A percentile compares a stretch with the other conserved stretches of the same genome.
These are phyloP conservation scores for Lanmaoa pseudosensibilis DNA, from an alignment of 768 basidiomycete species.

Conservation along the genomic window DNA sequence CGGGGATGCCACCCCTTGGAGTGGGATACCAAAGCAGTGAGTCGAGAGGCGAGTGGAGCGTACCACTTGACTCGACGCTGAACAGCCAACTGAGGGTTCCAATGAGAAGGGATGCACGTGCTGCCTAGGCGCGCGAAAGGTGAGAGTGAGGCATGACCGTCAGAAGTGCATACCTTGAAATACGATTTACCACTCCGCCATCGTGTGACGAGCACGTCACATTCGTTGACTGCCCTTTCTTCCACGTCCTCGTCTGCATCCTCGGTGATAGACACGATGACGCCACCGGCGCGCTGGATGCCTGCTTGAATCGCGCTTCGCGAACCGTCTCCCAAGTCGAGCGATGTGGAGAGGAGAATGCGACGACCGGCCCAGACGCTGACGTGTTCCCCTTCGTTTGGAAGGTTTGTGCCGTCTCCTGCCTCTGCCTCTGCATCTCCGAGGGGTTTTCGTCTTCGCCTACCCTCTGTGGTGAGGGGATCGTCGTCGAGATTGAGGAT, in stretches of 20 bases:
- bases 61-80: slow-evolving; percentile 65
- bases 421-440: slow-evolving; percentile 26
- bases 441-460: slow-evolving; percentile 25
- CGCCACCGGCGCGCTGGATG: slow-evolving; percentile 62
- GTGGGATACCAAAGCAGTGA: slow-evolving; percentile 85
- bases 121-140: slow-evolving; percentile 47
- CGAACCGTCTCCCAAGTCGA: slow-evolving; percentile 52
- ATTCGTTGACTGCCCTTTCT: slow-evolving; percentile 40
- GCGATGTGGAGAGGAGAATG: slow-evolving; percentile 59
- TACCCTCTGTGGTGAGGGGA: slow-evolving; percentile 16
- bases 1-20: slow-evolving; percentile 58
- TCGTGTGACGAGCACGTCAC: slow-evolving; percentile 75
- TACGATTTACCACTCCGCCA: slow-evolving; percentile 71
- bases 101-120: slow-evolving; percentile 43
- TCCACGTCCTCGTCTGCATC: slow-evolving; percentile 34
- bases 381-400: slow-evolving; percentile 32
- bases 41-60: slow-evolving; percentile 61
- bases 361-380: slow-evolving; percentile 60
- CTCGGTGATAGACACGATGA: slow-evolving; percentile 53
- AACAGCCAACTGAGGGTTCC: slow-evolving; percentile 85
- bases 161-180: slow-evolving; percentile 51
- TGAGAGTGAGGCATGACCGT: background rate
- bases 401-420: slow-evolving; percentile 4
- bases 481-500: slow-evolving; percentile 18
- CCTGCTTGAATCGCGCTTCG: slow-evolving; percentile 56